phyloP scores from a whole-genome alignment of 768 basidiomycete species.

The Galerina marginata region DNA sequence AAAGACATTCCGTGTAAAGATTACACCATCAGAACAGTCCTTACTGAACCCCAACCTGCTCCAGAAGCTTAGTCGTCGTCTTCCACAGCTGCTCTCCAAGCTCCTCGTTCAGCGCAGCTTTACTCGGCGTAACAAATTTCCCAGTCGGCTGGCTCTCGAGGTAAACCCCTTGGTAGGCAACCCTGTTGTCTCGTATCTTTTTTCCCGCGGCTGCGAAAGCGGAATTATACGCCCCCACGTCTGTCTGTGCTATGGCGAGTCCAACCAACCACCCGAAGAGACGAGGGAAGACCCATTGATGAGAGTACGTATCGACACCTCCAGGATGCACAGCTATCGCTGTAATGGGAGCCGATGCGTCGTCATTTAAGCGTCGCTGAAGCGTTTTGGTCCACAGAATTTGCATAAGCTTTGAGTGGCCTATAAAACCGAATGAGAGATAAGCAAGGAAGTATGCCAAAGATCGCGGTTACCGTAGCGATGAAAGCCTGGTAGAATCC shows the following conservation, averaged over 20 bases:
- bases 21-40: too few species aligned
- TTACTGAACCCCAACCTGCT: constrained; percentile 8
- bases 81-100: constrained; percentile 13
- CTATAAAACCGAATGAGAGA: constrained; percentile 4
- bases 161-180: constrained; percentile 30
- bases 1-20: too few species aligned
- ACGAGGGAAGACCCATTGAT: constrained; percentile 24
- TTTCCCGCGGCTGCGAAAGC: constrained; percentile 36
- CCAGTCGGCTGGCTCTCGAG: constrained; percentile 27
- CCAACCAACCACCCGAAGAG: constrained; percentile 23
- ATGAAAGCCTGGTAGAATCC: constrained; percentile 17
- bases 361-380: constrained; percentile 20
- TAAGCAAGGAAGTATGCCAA: background rate
- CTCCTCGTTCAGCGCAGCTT: constrained; percentile 16
- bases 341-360: constrained; percentile 23
- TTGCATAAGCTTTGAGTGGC: constrained; percentile 27
- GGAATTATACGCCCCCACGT: constrained; percentile 31
- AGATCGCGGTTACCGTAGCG: constrained; percentile 23
- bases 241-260: constrained; percentile 22
- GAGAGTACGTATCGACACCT: constrained; percentile 34
- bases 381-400: constrained; percentile 24
- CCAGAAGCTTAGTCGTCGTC: constrained; percentile 13
- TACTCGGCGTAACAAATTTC: constrained; percentile 14
- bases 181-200: constrained; percentile 24
- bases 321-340: constrained; percentile 31